Conservation (phyloP, 305 asterid genomes). For the Lippia alba region DNA sequence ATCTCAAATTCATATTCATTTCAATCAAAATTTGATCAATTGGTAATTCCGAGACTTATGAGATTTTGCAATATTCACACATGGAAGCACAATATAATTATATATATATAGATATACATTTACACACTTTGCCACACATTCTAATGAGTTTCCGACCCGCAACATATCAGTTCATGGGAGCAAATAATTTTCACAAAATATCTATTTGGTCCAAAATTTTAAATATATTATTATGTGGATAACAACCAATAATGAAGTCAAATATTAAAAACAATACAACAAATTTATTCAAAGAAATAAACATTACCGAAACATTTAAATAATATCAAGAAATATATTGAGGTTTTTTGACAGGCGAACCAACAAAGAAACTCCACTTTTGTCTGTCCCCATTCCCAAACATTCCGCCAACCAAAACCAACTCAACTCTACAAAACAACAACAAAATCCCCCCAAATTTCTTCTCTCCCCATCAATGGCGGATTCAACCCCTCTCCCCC, state of each 20-base stretch:
- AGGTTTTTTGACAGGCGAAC: conserved; percentile 42
- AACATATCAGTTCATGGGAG: too few species aligned
- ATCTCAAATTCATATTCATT: too few species aligned
- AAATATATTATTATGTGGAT: neutral
- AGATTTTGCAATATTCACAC: too few species aligned
- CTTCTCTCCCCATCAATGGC: conserved; percentile 42
- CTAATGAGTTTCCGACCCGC: too few species aligned
- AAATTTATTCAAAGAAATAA: neutral
- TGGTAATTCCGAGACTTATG: too few species aligned
- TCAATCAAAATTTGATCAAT: too few species aligned
- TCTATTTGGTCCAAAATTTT: too few species aligned
- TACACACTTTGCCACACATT: too few species aligned
- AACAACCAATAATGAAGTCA: conserved; percentile 20
- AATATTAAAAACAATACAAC: conserved; percentile 16
- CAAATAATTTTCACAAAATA: too few species aligned
- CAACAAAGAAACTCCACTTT: conserved; percentile 37
- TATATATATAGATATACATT: too few species aligned
- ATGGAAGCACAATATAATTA: too few species aligned
- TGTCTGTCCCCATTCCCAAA: conserved; percentile 26
- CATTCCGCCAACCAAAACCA: conserved; percentile 49
- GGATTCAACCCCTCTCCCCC: conserved; percentile 36
- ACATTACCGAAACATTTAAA: too few species aligned
- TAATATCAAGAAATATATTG: conserved; percentile 11
- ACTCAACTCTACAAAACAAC: conserved; percentile 43
- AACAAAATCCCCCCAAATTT: conserved; percentile 37